Base-by-base conservation (phyloP, 352 stramenopile species). In the Phytophthora megakarya region DNA sequence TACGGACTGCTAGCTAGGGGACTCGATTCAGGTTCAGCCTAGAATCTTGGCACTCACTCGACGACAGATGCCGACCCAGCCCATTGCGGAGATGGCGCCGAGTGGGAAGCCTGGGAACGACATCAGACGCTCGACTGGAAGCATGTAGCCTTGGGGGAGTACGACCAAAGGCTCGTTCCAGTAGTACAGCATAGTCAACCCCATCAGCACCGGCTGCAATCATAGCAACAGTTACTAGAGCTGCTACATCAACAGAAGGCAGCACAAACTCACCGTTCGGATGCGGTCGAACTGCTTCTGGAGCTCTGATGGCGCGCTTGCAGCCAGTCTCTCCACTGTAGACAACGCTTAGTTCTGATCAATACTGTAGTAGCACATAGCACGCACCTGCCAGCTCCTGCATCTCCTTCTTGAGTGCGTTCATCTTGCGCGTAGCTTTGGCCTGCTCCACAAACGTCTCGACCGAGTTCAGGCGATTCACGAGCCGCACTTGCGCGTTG, bases 401-500 rank as follows among this genome's bases (percentile, higher is more conserved):
- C 71, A 93, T 83, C 68, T 93, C 65, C 66, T 92, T 93, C 72
- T 95, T 93, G 51, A 93, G 53, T 16, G 73, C 61, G 63, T 95
- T 95, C 86, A 95, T 93, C 70, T 87, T 82, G 49, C 86, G 84
- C 30, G 86, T 90, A 21, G 86, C 80, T 69, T 93, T 95, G 55
- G 86, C 89, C 63, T 95, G 86, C 65, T 93, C 86, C 45, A 95
- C 86, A 49, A 95, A 95, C 59, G 83, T 95, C 70, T 95, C 83
- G 56, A 95, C 84, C 59, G 84, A 93, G 72, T 93, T 93, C 52
- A 95, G 83, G 52, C 79, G 76, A 59, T 92, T 92, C 19, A 92
- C 86, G 37, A 94, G 71, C 25, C 70, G 73, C 56, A 94, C 81
- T 60, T 94, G 86, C 35, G 78, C 77, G 48, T 94, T 94, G 70